Evolutionary conservation across 805 yeast species (phyloP).

Genomic region (Sungouiella blattae): DNA sequence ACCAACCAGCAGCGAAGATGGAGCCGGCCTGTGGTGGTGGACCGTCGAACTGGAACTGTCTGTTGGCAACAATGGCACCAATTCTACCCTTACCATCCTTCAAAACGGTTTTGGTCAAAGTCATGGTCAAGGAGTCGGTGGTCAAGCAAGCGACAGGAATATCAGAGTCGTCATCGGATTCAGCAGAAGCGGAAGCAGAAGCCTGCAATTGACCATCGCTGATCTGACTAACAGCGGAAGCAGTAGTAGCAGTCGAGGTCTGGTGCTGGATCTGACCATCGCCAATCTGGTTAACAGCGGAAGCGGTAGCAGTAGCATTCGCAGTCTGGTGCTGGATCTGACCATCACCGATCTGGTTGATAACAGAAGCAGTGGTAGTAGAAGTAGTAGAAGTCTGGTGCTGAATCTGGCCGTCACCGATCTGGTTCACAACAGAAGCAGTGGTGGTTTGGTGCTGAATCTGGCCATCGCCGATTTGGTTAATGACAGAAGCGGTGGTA

Average conservation of each 20-base stretch:
- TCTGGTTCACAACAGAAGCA: slow-evolving; percentile 42
- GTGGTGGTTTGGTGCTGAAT: slow-evolving; percentile 19
- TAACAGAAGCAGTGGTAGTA: slow-evolving; percentile 15
- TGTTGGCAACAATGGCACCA: slow-evolving; percentile 77
- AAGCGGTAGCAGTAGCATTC: slow-evolving; percentile 13
- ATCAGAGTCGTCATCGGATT: slow-evolving; percentile 9
- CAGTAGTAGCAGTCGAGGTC: slow-evolving; percentile 12
- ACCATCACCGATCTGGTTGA: slow-evolving; percentile 24
- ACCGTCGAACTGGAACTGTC: slow-evolving; percentile 79
- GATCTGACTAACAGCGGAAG: slow-evolving; percentile 22
- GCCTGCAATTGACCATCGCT: slow-evolving; percentile 33
- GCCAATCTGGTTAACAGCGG: slow-evolving; percentile 22
- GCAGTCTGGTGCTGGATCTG: slow-evolving; percentile 24
- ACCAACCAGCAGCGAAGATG: slow-evolving; percentile 30
- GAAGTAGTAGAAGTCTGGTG: slow-evolving; percentile 31
- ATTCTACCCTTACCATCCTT: slow-evolving; percentile 62
- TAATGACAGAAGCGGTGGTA: slow-evolving; percentile 26
- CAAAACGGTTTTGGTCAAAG: slow-evolving; percentile 48
- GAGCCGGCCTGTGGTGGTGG: slow-evolving; percentile 69
- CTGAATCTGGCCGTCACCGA: slow-evolving; percentile 47
- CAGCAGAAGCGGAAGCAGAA: slow-evolving; percentile 25
- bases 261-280: slow-evolving; percentile 36
- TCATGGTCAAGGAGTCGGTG: slow-evolving; percentile 48
- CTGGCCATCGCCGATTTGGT: slow-evolving; percentile 16
- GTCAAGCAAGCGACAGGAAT: slow-evolving; percentile 20